Percentiles rank a stretch among this genome's conserved stretches.
phyloP scores from a whole-genome alignment of 2,329 filamentous ascomycete species.

The Colletotrichum ledebouriae region DNA sequence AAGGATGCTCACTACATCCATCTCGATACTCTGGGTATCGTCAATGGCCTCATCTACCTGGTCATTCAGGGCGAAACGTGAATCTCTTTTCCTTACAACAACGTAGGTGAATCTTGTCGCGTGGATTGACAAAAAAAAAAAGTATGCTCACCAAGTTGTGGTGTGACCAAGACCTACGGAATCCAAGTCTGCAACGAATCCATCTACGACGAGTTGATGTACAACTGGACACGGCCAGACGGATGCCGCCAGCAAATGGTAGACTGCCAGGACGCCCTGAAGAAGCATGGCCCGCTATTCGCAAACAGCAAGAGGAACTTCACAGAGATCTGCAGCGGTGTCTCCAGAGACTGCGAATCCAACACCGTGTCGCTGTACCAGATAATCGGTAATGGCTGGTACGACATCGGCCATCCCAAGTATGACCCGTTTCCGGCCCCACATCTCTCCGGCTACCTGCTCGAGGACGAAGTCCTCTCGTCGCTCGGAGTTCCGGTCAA shows the following conservation, averaged over 20 bases:
- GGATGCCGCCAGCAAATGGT: constrained; percentile 69
- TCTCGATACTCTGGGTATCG: constrained; percentile 75
- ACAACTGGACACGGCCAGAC: constrained; percentile 50
- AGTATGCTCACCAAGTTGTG: neutral
- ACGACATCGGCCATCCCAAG: constrained; percentile 44
- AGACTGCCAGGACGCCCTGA: constrained; percentile 61
- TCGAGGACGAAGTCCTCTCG: constrained; percentile 59
- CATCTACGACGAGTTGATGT: constrained; percentile 49
- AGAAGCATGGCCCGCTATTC: constrained; percentile 42
- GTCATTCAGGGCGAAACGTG: constrained; percentile 70
- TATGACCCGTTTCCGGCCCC: constrained; percentile 43
- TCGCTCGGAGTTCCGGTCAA: constrained; percentile 74
- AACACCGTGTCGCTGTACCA: constrained; percentile 33
- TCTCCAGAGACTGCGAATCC: constrained; percentile 46
- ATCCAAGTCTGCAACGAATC: constrained; percentile 64
- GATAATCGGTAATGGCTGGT: constrained; percentile 39
- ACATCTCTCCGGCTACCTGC: constrained; percentile 42
- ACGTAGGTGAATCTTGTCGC: constrained; percentile 52
- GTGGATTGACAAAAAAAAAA: accelerated
- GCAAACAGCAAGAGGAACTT: constrained; percentile 42
- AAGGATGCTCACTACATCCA: constrained; percentile 58
- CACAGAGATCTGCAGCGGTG: constrained; percentile 30
- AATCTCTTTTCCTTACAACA: constrained; percentile 70
- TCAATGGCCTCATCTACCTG: constrained; percentile 79
- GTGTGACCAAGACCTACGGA: constrained; percentile 65